A percentile compares a stretch with the other conserved stretches of the same genome.
These are phyloP conservation scores for Parietichytrium sp. DNA, from an alignment of 108 stramenopile species.

Conservation along the genomic window DNA sequence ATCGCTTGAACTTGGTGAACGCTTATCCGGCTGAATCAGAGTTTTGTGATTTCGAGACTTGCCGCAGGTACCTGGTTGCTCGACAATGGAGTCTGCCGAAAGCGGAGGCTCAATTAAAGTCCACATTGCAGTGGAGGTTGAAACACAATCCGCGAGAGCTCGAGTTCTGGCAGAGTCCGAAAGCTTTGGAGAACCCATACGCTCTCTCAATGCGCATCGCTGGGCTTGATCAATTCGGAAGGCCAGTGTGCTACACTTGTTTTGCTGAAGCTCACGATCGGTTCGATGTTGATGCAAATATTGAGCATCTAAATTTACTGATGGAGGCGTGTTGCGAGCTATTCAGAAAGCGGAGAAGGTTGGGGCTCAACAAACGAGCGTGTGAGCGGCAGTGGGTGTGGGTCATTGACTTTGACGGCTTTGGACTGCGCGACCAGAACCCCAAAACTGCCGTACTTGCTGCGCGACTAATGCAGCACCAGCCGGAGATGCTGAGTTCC, in stretches of 20 bases:
- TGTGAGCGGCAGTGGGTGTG: conserved; percentile 39
- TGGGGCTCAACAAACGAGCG: background rate
- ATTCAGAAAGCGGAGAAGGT: background rate
- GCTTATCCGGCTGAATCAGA: background rate
- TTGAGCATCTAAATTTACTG: background rate
- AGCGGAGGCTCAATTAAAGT: background rate
- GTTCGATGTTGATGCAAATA: background rate
- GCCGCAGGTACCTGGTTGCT: conserved; percentile 11
- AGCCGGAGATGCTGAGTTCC: conserved; percentile 7
- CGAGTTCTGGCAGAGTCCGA: background rate
- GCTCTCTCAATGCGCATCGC: background rate
- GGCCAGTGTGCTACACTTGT: background rate
- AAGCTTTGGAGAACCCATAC: background rate
- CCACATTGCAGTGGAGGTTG: background rate
- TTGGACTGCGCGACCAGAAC: background rate
- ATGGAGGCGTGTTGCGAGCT: background rate
- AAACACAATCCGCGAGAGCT: background rate
- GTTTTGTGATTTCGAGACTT: conserved; percentile 12
- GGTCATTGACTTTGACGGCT: conserved; percentile 36
- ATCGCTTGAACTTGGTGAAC: background rate
- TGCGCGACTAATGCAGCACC: background rate
- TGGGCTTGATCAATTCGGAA: background rate
- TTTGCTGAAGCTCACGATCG: conserved; percentile 21
- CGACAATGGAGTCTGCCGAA: background rate
- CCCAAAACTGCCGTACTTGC: background rate